Conservation (phyloP, 2,329 filamentous ascomycete species). For the Colletotrichum sp. region DNA sequence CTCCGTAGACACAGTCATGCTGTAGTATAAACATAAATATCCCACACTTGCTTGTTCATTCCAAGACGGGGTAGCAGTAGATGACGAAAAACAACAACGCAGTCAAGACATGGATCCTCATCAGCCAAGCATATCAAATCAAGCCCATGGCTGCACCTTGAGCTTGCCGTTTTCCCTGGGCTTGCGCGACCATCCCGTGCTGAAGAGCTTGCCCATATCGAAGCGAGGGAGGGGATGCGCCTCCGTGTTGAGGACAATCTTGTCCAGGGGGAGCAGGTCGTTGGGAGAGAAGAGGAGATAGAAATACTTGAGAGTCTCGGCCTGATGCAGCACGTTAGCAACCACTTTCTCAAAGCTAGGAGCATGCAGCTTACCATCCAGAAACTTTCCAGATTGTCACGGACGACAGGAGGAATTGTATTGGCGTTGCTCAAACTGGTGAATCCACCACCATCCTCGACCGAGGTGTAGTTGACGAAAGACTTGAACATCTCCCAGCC, state of each 20-base stretch:
- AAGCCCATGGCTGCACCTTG: not conserved
- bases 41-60: not conserved
- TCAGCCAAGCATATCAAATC: not conserved
- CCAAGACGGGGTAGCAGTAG: not conserved
- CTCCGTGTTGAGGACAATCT: slow-evolving; percentile 95
- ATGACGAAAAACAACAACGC: not conserved
- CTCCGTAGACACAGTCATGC: slow-evolving; percentile 8
- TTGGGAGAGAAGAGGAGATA: slow-evolving; percentile 90
- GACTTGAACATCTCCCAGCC: slow-evolving; percentile 98
- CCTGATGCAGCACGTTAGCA: slow-evolving; percentile 51
- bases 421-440: slow-evolving; percentile 81
- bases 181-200: slow-evolving; percentile 81
- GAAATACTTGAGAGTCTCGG: slow-evolving; percentile 97
- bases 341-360: not conserved
- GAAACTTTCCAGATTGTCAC: slow-evolving; percentile 98
- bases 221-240: slow-evolving; percentile 91
- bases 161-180: slow-evolving; percentile 57
- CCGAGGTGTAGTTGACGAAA: slow-evolving; percentile 85
- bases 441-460: slow-evolving; percentile 80
- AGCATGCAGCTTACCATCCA: slow-evolving; percentile 75
- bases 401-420: slow-evolving; percentile 67
- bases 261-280: slow-evolving; percentile 82
- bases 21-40: slow-evolving; percentile 9
- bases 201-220: slow-evolving; percentile 77
- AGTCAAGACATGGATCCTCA: not conserved